Evolutionary conservation across 2,329 filamentous ascomycete species (phyloP), one percentile per base, ranked within the genome.

Genomic region (Alternaria panax): DNA sequence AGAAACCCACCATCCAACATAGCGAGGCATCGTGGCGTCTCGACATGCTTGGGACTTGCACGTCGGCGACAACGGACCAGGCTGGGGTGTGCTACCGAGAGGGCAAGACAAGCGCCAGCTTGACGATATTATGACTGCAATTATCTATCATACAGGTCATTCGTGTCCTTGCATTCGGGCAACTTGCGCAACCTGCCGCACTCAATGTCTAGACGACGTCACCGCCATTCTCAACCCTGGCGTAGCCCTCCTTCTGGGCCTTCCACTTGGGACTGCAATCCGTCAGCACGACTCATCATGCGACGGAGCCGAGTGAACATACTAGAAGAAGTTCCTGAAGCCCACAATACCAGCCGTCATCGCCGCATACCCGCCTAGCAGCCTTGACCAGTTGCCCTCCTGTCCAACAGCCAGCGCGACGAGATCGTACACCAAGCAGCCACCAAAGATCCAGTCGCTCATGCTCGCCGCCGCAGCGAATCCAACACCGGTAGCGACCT

Each of bases 391-490:
- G 1, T 75, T 74, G 4, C 74, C 77, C 7, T 77, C 77, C 74
- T 88, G 86, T 1, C 86, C 86, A 0, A 46, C 85, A 81, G 28
- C 79, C 61, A 88, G 66, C 7, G 82, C 85, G 14, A 87, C 76
- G 18, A 88, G 77, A 69, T 88, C 84, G 68, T 87, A 88, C 0
- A 86, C 85, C 60, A 88, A 70, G 66, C 86, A 87, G 0, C 82
- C 84, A 0, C 86, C 86, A 51, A 88, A 84, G 52, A 88, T 86
- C 85, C 85, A 87, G 68, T 88, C 86, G 64, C 84, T 86, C 34
- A 73, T 65, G 9, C 79, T 79, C 2, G 82, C 83, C 16, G 81
- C 73, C 0, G 81, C 74, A 0, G 80, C 84, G 59, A 87, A 88
- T 0, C 83, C 85, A 0, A 86, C 65, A 0, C 82, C 85, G 0